Evolutionary conservation across 208 protist species (phyloP).

Genomic region (Angomonas deanei): DNA sequence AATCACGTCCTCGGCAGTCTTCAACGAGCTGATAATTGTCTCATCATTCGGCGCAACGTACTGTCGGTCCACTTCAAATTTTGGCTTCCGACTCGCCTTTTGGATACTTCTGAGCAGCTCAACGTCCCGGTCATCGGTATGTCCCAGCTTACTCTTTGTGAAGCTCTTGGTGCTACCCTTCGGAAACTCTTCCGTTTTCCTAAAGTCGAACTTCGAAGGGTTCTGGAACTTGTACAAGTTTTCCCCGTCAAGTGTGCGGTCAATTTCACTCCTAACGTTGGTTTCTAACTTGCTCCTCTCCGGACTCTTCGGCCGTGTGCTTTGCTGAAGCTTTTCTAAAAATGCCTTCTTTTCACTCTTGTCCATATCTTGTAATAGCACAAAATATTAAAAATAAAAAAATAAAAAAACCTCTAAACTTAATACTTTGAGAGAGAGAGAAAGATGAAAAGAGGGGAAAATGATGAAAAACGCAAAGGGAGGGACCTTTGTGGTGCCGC

Average conservation of each 20-base stretch:
- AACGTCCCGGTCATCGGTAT: conserved; percentile 56
- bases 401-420: background rate
- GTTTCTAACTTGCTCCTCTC: conserved; percentile 49
- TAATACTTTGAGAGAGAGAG: background rate
- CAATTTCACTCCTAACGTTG: conserved; percentile 74
- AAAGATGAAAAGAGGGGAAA: background rate
- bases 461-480: background rate
- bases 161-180: conserved; percentile 16
- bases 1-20: conserved; percentile 90
- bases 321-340: conserved; percentile 42
- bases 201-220: conserved; percentile 55
- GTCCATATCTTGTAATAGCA: background rate
- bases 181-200: conserved; percentile 15
- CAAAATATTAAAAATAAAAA: conserved; percentile 3
- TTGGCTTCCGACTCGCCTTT: conserved; percentile 58
- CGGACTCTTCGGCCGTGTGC: conserved; percentile 30
- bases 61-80: conserved; percentile 27
- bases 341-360: conserved; percentile 16
- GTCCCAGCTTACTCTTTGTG: background rate
- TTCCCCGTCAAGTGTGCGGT: conserved; percentile 34
- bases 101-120: conserved; percentile 84
- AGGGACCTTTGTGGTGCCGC: no score
- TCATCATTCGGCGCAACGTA: conserved; percentile 85
- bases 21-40: conserved; percentile 56
- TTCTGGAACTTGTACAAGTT: conserved; percentile 81